phyloP scores from a whole-genome alignment of 331 rosid genomes.

The Ulmus americana region DNA sequence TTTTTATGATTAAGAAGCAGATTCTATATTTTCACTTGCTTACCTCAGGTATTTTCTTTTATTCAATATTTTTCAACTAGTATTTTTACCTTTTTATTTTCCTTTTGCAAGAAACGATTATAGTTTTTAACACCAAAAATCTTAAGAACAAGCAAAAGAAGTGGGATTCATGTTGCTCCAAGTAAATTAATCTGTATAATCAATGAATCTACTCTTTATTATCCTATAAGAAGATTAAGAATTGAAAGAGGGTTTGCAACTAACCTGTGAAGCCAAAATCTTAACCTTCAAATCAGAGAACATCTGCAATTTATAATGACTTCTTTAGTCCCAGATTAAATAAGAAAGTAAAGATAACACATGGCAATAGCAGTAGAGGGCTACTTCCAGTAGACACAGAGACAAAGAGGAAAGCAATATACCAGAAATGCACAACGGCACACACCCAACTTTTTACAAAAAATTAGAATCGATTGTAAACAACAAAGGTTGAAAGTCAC shows the following conservation, averaged over 20 bases:
- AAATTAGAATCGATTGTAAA: no score
- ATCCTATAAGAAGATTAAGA: background rate
- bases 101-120: background rate
- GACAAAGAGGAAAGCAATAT: background rate
- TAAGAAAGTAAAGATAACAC: background rate
- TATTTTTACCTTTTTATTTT: background rate
- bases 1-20: background rate
- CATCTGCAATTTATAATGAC: constrained; percentile 46
- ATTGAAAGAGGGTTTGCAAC: constrained; percentile 16
- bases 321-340: background rate
- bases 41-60: no score
- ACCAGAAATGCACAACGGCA: no score
- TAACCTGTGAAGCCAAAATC: constrained; percentile 87
- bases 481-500: constrained; percentile 28
- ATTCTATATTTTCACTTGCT: background rate
- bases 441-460: no score
- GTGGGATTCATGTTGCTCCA: background rate
- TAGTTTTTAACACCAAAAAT: background rate
- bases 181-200: background rate
- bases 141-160: background rate
- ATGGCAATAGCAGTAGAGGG: background rate
- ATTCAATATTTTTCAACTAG: no score
- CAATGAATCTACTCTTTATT: background rate
- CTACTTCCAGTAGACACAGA: background rate
- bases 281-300: constrained; percentile 82